Conservation (phyloP, 1,284 basidiomycete genomes). For the Pseudozyma thailandica region DNA sequence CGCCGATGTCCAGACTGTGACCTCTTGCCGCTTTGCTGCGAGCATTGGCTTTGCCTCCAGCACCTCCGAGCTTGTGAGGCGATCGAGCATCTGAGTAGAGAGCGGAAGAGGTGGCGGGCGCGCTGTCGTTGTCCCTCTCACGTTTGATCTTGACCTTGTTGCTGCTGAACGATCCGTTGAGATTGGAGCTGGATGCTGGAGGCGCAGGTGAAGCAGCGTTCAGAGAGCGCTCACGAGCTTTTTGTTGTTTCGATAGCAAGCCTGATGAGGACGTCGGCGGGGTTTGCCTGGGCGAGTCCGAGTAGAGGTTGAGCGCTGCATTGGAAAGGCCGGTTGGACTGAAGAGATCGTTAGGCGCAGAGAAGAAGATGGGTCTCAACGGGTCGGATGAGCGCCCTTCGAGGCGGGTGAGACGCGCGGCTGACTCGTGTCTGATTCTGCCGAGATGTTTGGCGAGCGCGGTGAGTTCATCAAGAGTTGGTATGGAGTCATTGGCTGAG, state of each 20-base stretch:
- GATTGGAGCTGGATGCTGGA: constrained; percentile 9
- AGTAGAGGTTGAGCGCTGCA: constrained; percentile 29
- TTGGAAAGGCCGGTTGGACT: constrained; percentile 35
- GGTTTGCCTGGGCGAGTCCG: constrained; percentile 23
- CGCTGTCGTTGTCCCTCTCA: constrained; percentile 40
- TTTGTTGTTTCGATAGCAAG: constrained; percentile 22
- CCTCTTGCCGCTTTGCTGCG: constrained; percentile 38
- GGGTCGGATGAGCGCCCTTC: constrained; percentile 35
- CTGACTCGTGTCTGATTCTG: constrained; percentile 39
- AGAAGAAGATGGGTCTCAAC: constrained; percentile 36
- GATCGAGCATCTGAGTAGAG: constrained; percentile 30
- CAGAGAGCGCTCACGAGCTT: constrained; percentile 37
- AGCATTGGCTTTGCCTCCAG: constrained; percentile 27
- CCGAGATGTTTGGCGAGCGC: constrained; percentile 38
- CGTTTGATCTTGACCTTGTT: constrained; percentile 49
- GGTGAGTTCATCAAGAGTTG: constrained; percentile 46
- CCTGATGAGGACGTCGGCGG: constrained; percentile 13
- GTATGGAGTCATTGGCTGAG: constrained; percentile 43
- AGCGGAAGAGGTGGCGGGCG: constrained; percentile 23
- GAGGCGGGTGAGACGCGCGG: constrained; percentile 33
- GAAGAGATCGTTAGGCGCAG: constrained; percentile 41
- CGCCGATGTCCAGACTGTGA: constrained; percentile 26
- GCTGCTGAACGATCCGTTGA: constrained; percentile 17
- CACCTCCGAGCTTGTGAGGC: constrained; percentile 18
- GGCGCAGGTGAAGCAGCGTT: constrained; percentile 32